Evolutionary conservation across 352 stramenopile species (phyloP), one percentile per base, ranked within the genome.

Genomic region (Discostella stelligera): DNA sequence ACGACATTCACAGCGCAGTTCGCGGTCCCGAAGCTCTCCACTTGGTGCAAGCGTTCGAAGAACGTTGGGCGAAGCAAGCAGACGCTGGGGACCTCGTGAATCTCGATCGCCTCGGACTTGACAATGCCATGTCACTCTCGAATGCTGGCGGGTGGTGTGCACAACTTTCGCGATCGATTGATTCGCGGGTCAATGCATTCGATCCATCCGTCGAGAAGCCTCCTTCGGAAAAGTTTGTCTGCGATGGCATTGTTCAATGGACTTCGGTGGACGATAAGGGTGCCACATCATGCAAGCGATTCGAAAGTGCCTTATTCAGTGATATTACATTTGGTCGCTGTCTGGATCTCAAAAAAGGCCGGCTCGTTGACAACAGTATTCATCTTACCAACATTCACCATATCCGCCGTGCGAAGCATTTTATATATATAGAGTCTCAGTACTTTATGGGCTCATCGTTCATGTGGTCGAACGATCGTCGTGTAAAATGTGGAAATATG

Each of bases 351-450:
- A 81, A 81, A 71, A 80, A 84, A 63, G 77, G 77, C 21, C 55
- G 64, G 21, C 44, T 80, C 3, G 61, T 79, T 16, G 69, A 79
- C 41, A 80, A 16, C 32, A 75, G 64, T 62, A 96, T 97, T 70
- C 93, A 96, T 55, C 93, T 95, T 53, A 91, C 93, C 11, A 96
- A 96, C 80, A 91, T 96, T 48, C 91, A 94, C 54, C 86, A 96
- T 25, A 97, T 97, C 54, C 83, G 87, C 27, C 86, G 87, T 14
- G 91, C 94, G 10, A 90, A 95, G 25, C 93, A 97, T 79, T 96
- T 94, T 39, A 85, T 97, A 30, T 97, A 97, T 85, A 97, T 97
- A 73, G 94, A 97, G 60, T 69, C 48, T 44, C 75, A 84, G 64
- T 84, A 80, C 53, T 86, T 84, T 52, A 74, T 82, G 56, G 72